Evolutionary conservation across 2,329 filamentous ascomycete species (phyloP).

Genomic region (Alternaria arborescens): DNA sequence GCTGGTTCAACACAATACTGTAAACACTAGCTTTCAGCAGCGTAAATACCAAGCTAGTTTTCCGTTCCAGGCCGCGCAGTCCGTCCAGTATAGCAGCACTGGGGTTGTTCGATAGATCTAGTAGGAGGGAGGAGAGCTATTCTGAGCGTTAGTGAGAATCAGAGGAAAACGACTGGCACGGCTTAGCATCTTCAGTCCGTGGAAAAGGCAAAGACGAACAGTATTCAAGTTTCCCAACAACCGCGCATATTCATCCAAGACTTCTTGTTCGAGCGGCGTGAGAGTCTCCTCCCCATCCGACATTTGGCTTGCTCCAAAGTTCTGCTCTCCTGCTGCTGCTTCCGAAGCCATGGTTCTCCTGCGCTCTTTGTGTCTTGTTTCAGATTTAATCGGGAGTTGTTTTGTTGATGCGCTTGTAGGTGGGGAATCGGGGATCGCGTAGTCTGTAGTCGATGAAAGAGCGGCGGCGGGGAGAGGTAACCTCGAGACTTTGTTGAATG

Average conservation of each 20-base stretch:
- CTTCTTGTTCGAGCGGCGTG: slow-evolving; percentile 86
- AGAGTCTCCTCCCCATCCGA: slow-evolving; percentile 53
- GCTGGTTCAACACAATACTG: slow-evolving; percentile 97
- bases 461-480: background rate
- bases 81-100: slow-evolving; percentile 82
- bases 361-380: too few relatives aligned
- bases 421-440: too few relatives aligned
- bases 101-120: slow-evolving; percentile 69
- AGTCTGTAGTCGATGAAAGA: background rate
- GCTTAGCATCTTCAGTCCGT: background rate
- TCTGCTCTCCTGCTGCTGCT: slow-evolving; percentile 3
- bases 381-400: background rate
- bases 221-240: slow-evolving; percentile 91
- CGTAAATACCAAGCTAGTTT: slow-evolving; percentile 94
- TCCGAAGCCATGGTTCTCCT: slow-evolving; percentile 27
- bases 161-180: background rate
- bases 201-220: slow-evolving; percentile 58
- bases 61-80: slow-evolving; percentile 86
- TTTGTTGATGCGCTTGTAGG: background rate
- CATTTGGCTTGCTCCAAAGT: slow-evolving; percentile 1
- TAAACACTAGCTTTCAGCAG: slow-evolving; percentile 98
- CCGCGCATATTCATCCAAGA: slow-evolving; percentile 91
- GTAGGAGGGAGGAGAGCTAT: slow-evolving; percentile 67
- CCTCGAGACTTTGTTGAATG: background rate
- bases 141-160: background rate